phyloP scores from a whole-genome alignment of 1,139 yeast species.

The Entelexis paramagnoliae region DNA sequence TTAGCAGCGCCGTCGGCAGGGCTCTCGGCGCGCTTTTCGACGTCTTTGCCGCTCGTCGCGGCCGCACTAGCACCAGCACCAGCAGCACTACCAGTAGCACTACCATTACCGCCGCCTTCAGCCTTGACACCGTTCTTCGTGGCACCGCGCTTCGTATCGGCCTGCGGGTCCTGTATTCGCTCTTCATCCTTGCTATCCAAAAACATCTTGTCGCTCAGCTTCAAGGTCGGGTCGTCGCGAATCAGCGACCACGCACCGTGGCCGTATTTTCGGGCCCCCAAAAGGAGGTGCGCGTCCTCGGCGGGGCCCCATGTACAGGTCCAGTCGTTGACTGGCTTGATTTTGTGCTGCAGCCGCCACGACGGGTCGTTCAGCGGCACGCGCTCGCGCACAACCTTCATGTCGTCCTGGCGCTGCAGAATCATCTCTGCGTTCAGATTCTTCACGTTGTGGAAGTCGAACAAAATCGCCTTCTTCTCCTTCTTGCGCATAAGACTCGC shows the following conservation, averaged over 20 bases:
- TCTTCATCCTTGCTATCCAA: constrained; percentile 24
- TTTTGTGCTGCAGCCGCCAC: constrained; percentile 34
- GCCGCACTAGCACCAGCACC: too few species aligned
- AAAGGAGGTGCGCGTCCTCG: constrained; percentile 78
- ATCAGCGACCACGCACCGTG: constrained; percentile 93
- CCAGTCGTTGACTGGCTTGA: constrained; percentile 88
- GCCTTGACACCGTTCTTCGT: neutral
- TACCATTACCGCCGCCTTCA: neutral
- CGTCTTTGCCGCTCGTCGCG: neutral
- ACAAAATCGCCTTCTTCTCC: constrained; percentile 79
- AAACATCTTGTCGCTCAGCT: constrained; percentile 49
- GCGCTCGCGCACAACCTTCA: constrained; percentile 51
- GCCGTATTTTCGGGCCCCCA: constrained; percentile 87
- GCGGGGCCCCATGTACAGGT: constrained; percentile 69
- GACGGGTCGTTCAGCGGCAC: constrained; percentile 50
- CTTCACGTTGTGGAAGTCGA: constrained; percentile 82
- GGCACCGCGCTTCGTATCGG: neutral
- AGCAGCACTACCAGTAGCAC: too few species aligned
- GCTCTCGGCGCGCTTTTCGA: neutral
- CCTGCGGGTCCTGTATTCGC: constrained; percentile 9
- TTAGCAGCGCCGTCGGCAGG: neutral
- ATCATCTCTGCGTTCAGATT: constrained; percentile 85
- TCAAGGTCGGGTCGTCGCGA: constrained; percentile 87
- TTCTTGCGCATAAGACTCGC: constrained; percentile 40
- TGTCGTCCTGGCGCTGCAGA: constrained; percentile 69